Evolutionary conservation across 2,329 filamentous ascomycete species (phyloP), one percentile per base, ranked within the genome.

Genomic region (Cercospora brassicicola): DNA sequence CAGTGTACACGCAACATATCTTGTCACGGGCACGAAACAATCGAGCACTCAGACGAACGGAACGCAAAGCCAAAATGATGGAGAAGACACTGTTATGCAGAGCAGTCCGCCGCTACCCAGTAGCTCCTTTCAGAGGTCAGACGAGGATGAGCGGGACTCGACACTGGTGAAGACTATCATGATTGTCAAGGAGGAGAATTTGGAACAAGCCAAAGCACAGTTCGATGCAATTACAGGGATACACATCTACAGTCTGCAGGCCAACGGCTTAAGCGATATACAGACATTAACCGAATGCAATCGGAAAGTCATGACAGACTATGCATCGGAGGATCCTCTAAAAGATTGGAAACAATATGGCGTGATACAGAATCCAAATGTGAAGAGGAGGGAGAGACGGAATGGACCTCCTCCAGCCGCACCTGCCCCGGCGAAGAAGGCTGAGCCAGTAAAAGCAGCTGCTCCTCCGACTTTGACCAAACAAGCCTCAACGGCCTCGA

Each of bases 1-100:
- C 23, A 90, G 88, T 28, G 84, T 97, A n/a, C 88, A 96, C 81
- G 95, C 94, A 55, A 97, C 93, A n/a, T 99, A 97, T 80, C 83
- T 97, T 59, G 78, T 99, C 56, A 91, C 89, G 61, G 95, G 94
- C 45, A 86, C 83, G 23, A 90, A 87, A 75, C 65, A 84, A 80
- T 63, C 75, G 76, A 5, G 62, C 72, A 53, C 75, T 26, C 66
- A 73, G 28, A 73, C 78, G 10, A 84, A 84, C 71, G 82, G 79
- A 23, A 70, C 73, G 57, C 75, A 78, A 33, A 77, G 76, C 26
- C 81, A 84, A 39, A 64, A 69, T 8, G 72, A 90, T 73, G 87
- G 83, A n/a, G 90, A 91, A 62, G 87, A 93, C 66, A 88, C 90
- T 55, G 81, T 83, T 69, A 89, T 90, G 84, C 86, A 84, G 66